Evolutionary conservation across 208 protist species (phyloP).

Genomic region (Polymyxa betae): DNA sequence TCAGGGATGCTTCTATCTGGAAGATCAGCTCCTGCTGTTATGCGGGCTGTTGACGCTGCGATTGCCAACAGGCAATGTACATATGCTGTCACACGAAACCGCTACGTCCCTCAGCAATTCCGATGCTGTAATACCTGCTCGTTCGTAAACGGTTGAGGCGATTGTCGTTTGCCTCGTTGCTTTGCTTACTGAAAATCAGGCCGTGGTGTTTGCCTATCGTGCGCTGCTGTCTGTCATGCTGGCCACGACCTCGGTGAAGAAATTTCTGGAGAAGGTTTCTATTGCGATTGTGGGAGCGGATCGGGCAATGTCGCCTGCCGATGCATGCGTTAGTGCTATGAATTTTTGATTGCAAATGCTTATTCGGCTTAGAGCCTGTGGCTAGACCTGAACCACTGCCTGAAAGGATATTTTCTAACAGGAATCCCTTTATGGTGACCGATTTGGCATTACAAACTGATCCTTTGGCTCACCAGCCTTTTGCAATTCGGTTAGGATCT

Average conservation of each 20-base stretch:
- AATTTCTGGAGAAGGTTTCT: background rate
- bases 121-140: conserved; percentile 14
- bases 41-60: background rate
- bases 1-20: background rate
- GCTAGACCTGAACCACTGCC: background rate
- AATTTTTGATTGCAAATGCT: background rate
- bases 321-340: conserved; percentile 24
- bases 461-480: background rate
- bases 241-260: conserved; percentile 18
- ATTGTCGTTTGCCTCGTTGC: background rate
- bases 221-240: conserved; percentile 27
- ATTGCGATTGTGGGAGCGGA: conserved; percentile 12
- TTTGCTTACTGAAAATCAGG: background rate
- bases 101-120: conserved; percentile 35
- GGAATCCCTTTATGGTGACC: background rate
- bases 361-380: background rate
- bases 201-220: conserved; percentile 12
- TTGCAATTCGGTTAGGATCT: background rate
- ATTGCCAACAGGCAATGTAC: background rate
- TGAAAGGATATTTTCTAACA: background rate
- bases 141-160: background rate
- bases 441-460: background rate
- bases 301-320: background rate
- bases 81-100: background rate
- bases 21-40: background rate